Evolutionary conservation across 345 rosid species (phyloP).

Genomic region (Eucalyptus marginata): DNA sequence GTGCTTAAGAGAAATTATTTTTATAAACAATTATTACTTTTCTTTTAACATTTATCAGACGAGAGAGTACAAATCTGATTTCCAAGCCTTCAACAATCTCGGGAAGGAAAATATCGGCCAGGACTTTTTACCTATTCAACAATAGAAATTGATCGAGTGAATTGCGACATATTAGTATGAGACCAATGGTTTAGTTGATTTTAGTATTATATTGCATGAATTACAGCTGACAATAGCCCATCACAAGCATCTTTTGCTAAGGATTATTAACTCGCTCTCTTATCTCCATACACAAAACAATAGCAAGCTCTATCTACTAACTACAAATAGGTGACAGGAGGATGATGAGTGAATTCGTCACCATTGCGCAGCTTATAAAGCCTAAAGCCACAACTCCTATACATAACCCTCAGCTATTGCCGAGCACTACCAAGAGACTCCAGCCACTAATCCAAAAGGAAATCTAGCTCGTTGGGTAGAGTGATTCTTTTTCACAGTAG

Average conservation of each 20-base stretch:
- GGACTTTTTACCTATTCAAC: background rate
- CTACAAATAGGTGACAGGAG: background rate
- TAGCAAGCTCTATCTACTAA: background rate
- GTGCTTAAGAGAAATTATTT: no score
- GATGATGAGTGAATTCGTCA: background rate
- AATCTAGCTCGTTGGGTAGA: conserved; percentile 6
- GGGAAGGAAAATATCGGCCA: background rate
- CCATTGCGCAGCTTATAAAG: no score
- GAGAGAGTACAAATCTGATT: no score
- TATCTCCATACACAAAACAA: background rate
- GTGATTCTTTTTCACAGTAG: conserved; percentile 49
- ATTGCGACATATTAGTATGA: rapidly evolving
- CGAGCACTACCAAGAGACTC: rapidly evolving
- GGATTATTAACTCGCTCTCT: conserved; percentile 19
- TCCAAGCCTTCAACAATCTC: no score
- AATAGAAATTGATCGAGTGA: background rate
- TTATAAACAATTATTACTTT: no score
- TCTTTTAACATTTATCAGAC: rapidly evolving
- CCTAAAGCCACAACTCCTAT: no score
- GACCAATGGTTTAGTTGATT: background rate
- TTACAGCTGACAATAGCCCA: background rate
- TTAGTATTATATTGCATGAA: background rate
- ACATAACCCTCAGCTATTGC: no score
- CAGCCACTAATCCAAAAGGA: background rate
- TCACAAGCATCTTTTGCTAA: no score